These are phyloP conservation scores for Naganishia sp. DNA, from an alignment of 1,284 basidiomycete species.

Conservation along the genomic window DNA sequence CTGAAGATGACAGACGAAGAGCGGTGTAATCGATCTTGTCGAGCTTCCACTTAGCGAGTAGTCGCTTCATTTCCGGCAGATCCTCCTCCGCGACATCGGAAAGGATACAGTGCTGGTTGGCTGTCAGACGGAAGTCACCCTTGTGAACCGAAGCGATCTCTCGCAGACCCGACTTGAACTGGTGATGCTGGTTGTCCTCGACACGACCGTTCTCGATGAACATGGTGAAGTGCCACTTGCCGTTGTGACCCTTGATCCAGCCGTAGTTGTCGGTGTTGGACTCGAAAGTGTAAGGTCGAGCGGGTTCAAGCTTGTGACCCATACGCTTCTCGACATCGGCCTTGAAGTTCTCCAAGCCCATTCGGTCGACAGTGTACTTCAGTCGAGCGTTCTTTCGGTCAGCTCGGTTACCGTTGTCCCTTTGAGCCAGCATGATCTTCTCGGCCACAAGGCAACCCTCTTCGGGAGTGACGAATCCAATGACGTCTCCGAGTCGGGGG, in stretches of 20 bases:
- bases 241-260: constrained; percentile 85
- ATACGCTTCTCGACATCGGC: constrained; percentile 86
- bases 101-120: constrained; percentile 93
- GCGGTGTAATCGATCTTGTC: constrained; percentile 83
- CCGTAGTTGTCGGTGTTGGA: constrained; percentile 93
- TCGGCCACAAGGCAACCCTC: constrained; percentile 86
- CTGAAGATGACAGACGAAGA: constrained; percentile 80
- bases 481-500: constrained; percentile 80
- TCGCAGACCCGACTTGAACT: constrained; percentile 89
- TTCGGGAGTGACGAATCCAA: constrained; percentile 90
- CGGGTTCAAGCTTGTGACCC: constrained; percentile 74
- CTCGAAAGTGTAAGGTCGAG: constrained; percentile 78
- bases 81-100: constrained; percentile 77
- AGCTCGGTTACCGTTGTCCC: constrained; percentile 91
- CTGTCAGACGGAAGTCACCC: constrained; percentile 86
- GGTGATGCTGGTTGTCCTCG: constrained; percentile 77
- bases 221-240: constrained; percentile 86
- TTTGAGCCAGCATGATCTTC: constrained; percentile 88
- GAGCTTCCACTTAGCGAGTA: constrained; percentile 84
- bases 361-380: constrained; percentile 96
- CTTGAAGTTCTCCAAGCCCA: constrained; percentile 84
- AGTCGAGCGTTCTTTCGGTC: constrained; percentile 81
- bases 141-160: constrained; percentile 94
- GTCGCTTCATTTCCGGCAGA: constrained; percentile 71
- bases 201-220: constrained; percentile 98